These are phyloP conservation scores for Ustulina deusta DNA, from an alignment of 2,329 filamentous ascomycete genomes.

Conservation along the genomic window DNA sequence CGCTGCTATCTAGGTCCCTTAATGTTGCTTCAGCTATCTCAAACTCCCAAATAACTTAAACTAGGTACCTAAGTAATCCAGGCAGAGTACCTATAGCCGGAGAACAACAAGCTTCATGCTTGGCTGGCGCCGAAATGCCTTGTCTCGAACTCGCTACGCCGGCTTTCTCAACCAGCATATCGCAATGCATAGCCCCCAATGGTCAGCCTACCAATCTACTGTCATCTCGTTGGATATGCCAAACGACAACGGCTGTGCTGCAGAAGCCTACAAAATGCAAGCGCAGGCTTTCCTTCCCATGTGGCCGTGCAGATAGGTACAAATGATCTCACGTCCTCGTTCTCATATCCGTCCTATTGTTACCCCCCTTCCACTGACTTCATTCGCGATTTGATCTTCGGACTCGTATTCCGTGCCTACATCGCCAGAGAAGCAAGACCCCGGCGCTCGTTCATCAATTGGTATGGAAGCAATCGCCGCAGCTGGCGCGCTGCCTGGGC, in stretches of 20 bases:
- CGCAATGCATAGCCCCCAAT: neutral
- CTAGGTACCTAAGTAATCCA: too few species aligned
- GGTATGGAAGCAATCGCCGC: constrained; percentile 31
- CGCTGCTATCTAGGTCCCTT: too few species aligned
- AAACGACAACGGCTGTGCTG: neutral
- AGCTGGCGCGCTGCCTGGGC: constrained; percentile 25
- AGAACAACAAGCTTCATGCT: neutral
- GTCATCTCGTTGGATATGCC: neutral
- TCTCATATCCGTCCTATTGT: neutral
- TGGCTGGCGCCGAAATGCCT: neutral
- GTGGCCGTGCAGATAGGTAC: neutral
- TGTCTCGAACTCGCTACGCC: neutral
- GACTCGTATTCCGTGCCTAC: neutral
- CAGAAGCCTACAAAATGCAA: neutral
- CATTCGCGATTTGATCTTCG: neutral
- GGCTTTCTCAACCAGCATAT: neutral
- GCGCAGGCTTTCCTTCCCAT: neutral
- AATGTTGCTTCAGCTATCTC: too few species aligned
- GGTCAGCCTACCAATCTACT: neutral
- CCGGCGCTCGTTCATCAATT: neutral
- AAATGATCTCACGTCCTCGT: neutral
- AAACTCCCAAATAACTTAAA: too few species aligned
- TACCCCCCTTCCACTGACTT: neutral
- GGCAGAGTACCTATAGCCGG: too few species aligned
- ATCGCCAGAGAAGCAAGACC: neutral